phyloP scores from a whole-genome alignment of 306 rosid genomes.

The Nissolia schottii region DNA sequence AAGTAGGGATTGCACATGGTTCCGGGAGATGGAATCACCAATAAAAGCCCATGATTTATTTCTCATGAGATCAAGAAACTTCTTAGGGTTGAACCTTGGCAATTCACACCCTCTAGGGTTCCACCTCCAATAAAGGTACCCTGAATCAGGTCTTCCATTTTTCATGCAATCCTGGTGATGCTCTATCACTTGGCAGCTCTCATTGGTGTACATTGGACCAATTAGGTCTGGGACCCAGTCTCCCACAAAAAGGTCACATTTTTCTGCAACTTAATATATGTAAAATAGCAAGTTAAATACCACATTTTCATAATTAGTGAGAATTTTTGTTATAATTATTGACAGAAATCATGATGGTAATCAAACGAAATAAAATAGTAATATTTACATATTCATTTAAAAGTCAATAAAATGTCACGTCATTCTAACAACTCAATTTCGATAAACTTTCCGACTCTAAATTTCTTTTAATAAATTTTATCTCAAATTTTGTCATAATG shows the following conservation, averaged over 20 bases:
- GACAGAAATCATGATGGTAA: too few relatives aligned
- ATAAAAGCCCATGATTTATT: constrained; percentile 64
- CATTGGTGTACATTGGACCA: constrained; percentile 68
- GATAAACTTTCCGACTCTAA: too few relatives aligned
- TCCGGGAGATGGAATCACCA: constrained; percentile 88
- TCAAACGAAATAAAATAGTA: too few relatives aligned
- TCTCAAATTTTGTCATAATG: neutral
- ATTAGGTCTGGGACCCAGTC: constrained; percentile 64
- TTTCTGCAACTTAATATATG: constrained; percentile 20
- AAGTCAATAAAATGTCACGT: too few relatives aligned
- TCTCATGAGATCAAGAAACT: constrained; percentile 66
- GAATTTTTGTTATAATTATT: too few relatives aligned
- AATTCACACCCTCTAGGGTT: constrained; percentile 58
- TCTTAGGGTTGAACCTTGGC: constrained; percentile 57
- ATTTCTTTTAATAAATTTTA: too few relatives aligned
- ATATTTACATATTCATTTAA: too few relatives aligned
- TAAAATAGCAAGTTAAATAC: constrained; percentile 3
- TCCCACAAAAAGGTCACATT: constrained; percentile 77
- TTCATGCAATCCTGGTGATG: constrained; percentile 80
- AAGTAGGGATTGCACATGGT: constrained; percentile 84
- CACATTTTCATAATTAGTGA: too few relatives aligned
- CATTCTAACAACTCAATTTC: too few relatives aligned
- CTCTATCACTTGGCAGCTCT: constrained; percentile 68
- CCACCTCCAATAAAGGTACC: constrained; percentile 87
- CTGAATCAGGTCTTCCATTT: constrained; percentile 80